Evolutionary conservation across 495 filamentous ascomycete species (phyloP), one percentile per base, ranked within the genome.

Genomic region (Hypoxylon trugodes): DNA sequence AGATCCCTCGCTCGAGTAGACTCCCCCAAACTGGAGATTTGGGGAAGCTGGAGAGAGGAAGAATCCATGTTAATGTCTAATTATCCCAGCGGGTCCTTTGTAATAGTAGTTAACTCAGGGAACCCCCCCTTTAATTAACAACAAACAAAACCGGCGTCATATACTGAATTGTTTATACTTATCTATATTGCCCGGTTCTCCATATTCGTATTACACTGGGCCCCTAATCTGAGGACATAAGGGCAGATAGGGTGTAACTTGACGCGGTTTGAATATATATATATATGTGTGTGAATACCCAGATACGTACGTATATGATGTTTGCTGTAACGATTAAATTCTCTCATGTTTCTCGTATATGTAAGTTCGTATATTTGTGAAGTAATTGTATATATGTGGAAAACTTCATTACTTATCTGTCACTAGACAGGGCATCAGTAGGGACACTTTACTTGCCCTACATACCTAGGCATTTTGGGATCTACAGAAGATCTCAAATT

Each of bases 11-110:
- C n/a, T 26, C 51, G 41, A 30, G 37, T 19, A 38, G 4, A 59
- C 45, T 56, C 63, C 53, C n/a, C 67, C 67, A 68, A 61, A 36
- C 56, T 51, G 48, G 52, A 57, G 59, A 64, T 61, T 66, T 66
- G 56, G 63, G 45, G 63, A 66, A 72, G 60, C 61, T 70, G 69
- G 69, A 60, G 69, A 71, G 51, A 55, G 54, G 54, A 50, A 63
- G 48, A 36, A 49, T 46, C 4, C 24, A 4, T 2, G 10, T 46
- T 46, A 28, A 25, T 9, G 22, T 24, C 26, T 26, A 46, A 46
- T 28, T 6, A 46, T 30, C 9, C 42, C 30, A 12, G 42, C 22
- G n/a, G 22, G 6, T 13, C 42, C n/a, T n/a, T n/a, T n/a, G n/a
- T n/a, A n/a, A n/a, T 46, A 16, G 42, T n/a, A n/a, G 21, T 24